Percentiles rank a stretch among this genome's conserved stretches.
phyloP scores from a whole-genome alignment of 2,329 filamentous ascomycete species.

The Apiospora sp. region DNA sequence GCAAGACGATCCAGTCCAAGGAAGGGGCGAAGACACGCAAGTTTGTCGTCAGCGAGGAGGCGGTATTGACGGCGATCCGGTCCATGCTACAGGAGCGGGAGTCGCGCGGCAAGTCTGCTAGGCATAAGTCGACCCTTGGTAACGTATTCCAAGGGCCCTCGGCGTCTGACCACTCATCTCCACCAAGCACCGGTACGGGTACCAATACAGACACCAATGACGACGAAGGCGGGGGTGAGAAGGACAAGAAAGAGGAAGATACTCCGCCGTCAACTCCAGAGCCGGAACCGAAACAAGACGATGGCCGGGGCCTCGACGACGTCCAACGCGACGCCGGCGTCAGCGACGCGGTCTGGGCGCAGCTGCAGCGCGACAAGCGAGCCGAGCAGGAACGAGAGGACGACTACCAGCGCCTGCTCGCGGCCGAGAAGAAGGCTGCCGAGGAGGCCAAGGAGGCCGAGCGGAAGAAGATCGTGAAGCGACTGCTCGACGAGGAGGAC shows the following conservation, averaged over 20 bases:
- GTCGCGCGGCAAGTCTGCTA: neutral
- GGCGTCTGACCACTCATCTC: neutral
- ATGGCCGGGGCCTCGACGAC: constrained; percentile 22
- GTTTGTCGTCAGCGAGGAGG: constrained; percentile 24
- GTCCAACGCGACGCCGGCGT: constrained; percentile 62
- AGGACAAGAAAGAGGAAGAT: constrained; percentile 28
- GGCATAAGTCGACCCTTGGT: neutral
- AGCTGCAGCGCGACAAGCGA: constrained; percentile 60
- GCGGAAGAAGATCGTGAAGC: constrained; percentile 46
- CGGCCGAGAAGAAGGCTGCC: constrained; percentile 35
- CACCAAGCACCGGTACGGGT: neutral
- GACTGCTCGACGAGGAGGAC: constrained; percentile 48
- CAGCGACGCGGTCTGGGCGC: constrained; percentile 66
- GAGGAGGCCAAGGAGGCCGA: constrained; percentile 40
- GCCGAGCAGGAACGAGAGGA: constrained; percentile 48
- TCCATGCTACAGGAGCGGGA: constrained; percentile 28
- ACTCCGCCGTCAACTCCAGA: neutral
- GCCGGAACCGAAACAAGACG: neutral
- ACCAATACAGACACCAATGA: neutral
- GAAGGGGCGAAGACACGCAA: constrained; percentile 17
- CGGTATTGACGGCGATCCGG: constrained; percentile 26
- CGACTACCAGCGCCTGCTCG: constrained; percentile 45
- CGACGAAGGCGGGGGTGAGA: neutral
- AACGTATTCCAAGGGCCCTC: neutral
- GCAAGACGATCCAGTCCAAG: constrained; percentile 42